These are phyloP conservation scores for Oryza glaberrima DNA, from an alignment of 176 grass and related monocot genomes.

Conservation along the genomic window DNA sequence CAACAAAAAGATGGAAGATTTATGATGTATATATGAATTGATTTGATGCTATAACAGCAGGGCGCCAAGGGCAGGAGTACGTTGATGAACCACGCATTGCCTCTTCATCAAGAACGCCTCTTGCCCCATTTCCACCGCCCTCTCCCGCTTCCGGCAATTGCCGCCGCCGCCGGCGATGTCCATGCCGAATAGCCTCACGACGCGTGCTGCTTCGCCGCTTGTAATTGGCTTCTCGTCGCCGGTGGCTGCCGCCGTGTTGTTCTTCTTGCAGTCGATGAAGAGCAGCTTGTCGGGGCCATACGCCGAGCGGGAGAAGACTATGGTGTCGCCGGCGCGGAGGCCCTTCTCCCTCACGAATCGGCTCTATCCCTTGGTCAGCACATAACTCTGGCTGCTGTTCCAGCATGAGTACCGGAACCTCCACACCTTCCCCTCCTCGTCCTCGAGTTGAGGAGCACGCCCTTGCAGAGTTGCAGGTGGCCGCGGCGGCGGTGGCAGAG, in stretches of 20 bases:
- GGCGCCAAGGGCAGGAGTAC: conserved; percentile 53
- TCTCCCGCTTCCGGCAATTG: conserved; percentile 26
- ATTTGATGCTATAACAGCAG: conserved; percentile 40
- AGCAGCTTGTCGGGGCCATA: conserved; percentile 61
- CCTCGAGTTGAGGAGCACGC: conserved; percentile 88
- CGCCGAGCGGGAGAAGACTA: conserved; percentile 65
- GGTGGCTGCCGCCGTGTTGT: not conserved
- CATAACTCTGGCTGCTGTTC: conserved; percentile 99
- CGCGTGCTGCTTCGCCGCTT: conserved; percentile 24
- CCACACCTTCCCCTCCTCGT: conserved; percentile 81
- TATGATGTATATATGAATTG: not conserved
- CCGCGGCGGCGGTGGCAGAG: not conserved
- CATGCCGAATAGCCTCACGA: conserved; percentile 66
- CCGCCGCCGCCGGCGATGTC: conserved; percentile 50
- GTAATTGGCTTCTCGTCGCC: not conserved
- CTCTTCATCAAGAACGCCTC: conserved; percentile 34
- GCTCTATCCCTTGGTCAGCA: conserved; percentile 96
- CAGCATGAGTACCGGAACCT: conserved; percentile 86
- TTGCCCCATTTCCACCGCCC: conserved; percentile 28
- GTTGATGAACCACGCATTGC: conserved; percentile 44
- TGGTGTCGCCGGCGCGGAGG: conserved; percentile 76
- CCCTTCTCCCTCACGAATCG: conserved; percentile 91
- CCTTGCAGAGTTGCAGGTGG: conserved; percentile 31
- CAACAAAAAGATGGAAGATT: not conserved
- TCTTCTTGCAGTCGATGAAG: conserved; percentile 81